These are phyloP conservation scores for Metschnikowia henanensis DNA, from an alignment of 805 yeast genomes.

Conservation along the genomic window DNA sequence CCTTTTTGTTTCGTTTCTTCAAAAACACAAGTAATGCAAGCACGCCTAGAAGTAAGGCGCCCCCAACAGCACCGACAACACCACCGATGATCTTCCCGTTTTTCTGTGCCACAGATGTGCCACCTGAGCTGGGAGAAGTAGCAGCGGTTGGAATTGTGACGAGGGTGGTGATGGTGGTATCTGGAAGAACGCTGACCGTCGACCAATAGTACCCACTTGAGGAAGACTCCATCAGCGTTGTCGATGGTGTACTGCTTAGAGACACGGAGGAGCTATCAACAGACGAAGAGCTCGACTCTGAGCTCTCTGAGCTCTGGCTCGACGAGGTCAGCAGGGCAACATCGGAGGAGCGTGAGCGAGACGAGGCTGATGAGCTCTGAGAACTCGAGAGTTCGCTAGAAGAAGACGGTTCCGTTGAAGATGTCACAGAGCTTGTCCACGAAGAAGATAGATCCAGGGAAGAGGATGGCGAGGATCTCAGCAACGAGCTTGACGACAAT, in stretches of 20 bases:
- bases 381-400: background rate
- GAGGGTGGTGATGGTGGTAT: slow-evolving; percentile 42
- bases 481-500: background rate
- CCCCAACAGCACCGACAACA: slow-evolving; percentile 48
- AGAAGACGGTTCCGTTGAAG: background rate
- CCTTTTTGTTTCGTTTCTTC: slow-evolving; percentile 29
- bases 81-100: slow-evolving; percentile 42
- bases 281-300: background rate
- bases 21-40: slow-evolving; percentile 37
- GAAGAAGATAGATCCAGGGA: background rate
- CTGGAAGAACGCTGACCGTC: slow-evolving; percentile 23
- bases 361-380: background rate
- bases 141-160: slow-evolving; percentile 39
- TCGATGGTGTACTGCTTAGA: background rate
- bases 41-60: slow-evolving; percentile 40
- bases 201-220: slow-evolving; percentile 16
- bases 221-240: slow-evolving; percentile 9
- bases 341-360: background rate
- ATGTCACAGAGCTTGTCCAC: background rate
- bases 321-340: slow-evolving; percentile 7
- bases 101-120: slow-evolving; percentile 10
- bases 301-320: slow-evolving; percentile 1
- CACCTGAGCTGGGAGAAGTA: slow-evolving; percentile 7
- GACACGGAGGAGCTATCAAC: background rate
- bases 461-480: background rate